These are phyloP conservation scores for Grigorovia jiainica DNA, from an alignment of 805 yeast genomes.

Conservation along the genomic window DNA sequence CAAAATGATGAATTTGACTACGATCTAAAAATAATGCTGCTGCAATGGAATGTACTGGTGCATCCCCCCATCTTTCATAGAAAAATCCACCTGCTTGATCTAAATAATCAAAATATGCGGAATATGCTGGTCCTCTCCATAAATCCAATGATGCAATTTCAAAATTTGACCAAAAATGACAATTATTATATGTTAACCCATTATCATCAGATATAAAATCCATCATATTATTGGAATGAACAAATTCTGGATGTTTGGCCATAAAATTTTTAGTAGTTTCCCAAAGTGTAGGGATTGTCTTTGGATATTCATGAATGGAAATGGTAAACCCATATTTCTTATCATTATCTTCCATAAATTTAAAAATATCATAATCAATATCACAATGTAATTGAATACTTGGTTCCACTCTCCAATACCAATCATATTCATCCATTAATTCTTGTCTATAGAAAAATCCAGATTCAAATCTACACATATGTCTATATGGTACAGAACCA, in stretches of 20 bases:
- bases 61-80: conserved; percentile 93
- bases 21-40: conserved; percentile 68
- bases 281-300: conserved; percentile 73
- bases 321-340: conserved; percentile 73
- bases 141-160: conserved; percentile 68
- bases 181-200: conserved; percentile 64
- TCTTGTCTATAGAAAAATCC: conserved; percentile 84
- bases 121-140: conserved; percentile 67
- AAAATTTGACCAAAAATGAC: conserved; percentile 90
- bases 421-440: conserved; percentile 64
- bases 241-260: conserved; percentile 46
- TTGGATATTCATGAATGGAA: conserved; percentile 62
- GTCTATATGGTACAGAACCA: conserved; percentile 61
- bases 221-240: conserved; percentile 54
- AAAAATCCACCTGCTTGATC: conserved; percentile 86
- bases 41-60: conserved; percentile 85
- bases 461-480: conserved; percentile 87
- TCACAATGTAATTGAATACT: conserved; percentile 75
- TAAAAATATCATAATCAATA: conserved; percentile 69
- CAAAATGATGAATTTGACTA: conserved; percentile 68
- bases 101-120: conserved; percentile 58
- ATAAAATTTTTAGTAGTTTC: conserved; percentile 55
- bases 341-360: conserved; percentile 68
- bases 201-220: conserved; percentile 64
- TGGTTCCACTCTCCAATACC: conserved; percentile 95